A percentile compares a stretch with the other conserved stretches of the same genome.
Evolutionary conservation across 345 rosid species (phyloP).

Genomic region (Noccaea bulbosa): DNA sequence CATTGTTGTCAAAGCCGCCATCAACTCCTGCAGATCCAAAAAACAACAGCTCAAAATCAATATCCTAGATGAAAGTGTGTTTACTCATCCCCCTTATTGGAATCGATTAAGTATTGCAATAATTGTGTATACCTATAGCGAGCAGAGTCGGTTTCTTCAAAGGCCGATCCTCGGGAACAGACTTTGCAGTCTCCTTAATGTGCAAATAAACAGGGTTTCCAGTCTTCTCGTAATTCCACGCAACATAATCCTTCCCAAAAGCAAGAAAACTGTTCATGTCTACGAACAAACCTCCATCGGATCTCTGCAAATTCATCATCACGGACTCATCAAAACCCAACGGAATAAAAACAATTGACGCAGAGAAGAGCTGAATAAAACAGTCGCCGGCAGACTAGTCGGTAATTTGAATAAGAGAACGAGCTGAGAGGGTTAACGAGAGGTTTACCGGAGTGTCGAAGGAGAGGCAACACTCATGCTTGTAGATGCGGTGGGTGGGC

Average conservation of each 20-base stretch:
- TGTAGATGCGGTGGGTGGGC: constrained; percentile 96
- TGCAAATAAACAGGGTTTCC: constrained; percentile 90
- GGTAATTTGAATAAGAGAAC: not conserved
- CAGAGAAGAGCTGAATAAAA: constrained; percentile 2
- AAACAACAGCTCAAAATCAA: not conserved
- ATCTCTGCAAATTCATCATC: constrained; percentile 63
- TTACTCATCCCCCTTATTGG: not conserved
- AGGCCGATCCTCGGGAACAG: constrained; percentile 87
- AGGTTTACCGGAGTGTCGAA: constrained; percentile 82
- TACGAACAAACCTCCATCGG: constrained; percentile 87
- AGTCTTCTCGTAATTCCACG: constrained; percentile 91
- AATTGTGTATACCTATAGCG: constrained; percentile 71
- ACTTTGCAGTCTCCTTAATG: constrained; percentile 73
- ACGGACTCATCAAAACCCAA: constrained; percentile 16
- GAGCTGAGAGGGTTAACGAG: constrained; percentile 11
- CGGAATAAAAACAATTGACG: not conserved
- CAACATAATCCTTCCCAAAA: constrained; percentile 82
- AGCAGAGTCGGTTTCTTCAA: constrained; percentile 83
- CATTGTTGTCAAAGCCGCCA: constrained; percentile 94
- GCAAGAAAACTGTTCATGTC: constrained; percentile 94
- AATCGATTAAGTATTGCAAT: not conserved
- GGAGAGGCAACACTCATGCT: constrained; percentile 95
- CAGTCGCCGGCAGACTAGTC: not conserved
- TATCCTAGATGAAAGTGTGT: not conserved
- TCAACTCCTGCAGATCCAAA: constrained; percentile 64